These are phyloP conservation scores for Pestalotiopsis sp. DNA, from an alignment of 2,329 filamentous ascomycete species.

Conservation along the genomic window DNA sequence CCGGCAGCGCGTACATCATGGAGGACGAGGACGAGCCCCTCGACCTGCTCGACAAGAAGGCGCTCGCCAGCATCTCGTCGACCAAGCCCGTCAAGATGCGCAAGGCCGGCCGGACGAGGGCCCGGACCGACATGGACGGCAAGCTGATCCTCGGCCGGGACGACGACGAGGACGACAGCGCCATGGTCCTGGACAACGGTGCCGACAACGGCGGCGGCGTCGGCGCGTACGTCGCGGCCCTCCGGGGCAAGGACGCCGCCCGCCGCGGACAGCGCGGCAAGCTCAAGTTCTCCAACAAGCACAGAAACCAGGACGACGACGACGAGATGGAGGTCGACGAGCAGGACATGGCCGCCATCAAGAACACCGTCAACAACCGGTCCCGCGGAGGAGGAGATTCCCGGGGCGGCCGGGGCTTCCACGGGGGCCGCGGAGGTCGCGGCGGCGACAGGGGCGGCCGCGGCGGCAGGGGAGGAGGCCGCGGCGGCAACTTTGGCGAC, in stretches of 20 bases:
- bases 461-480: slow-evolving; percentile 33
- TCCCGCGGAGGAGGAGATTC: slow-evolving; percentile 14
- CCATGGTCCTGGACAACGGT: slow-evolving; percentile 65
- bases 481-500: slow-evolving; percentile 32
- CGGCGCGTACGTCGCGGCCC: slow-evolving; percentile 69
- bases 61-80: slow-evolving; percentile 89
- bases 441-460: slow-evolving; percentile 22
- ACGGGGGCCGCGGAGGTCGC: slow-evolving; percentile 30
- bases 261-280: slow-evolving; percentile 67
- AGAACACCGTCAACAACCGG: slow-evolving; percentile 45
- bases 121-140: slow-evolving; percentile 74
- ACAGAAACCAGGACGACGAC: slow-evolving; percentile 43
- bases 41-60: slow-evolving; percentile 86
- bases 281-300: slow-evolving; percentile 72
- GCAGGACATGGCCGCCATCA: slow-evolving; percentile 51
- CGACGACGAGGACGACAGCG: slow-evolving; percentile 49
- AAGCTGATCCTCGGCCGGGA: slow-evolving; percentile 75
- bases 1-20: slow-evolving; percentile 80
- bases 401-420: slow-evolving; percentile 29
- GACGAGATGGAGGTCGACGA: slow-evolving; percentile 51
- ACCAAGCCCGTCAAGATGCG: slow-evolving; percentile 76
- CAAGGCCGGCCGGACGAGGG: slow-evolving; percentile 57
- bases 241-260: slow-evolving; percentile 68
- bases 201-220: slow-evolving; percentile 54
- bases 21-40: slow-evolving; percentile 95